Conservation (phyloP, 1,284 basidiomycete species). For the Spongispora temasekensis region DNA sequence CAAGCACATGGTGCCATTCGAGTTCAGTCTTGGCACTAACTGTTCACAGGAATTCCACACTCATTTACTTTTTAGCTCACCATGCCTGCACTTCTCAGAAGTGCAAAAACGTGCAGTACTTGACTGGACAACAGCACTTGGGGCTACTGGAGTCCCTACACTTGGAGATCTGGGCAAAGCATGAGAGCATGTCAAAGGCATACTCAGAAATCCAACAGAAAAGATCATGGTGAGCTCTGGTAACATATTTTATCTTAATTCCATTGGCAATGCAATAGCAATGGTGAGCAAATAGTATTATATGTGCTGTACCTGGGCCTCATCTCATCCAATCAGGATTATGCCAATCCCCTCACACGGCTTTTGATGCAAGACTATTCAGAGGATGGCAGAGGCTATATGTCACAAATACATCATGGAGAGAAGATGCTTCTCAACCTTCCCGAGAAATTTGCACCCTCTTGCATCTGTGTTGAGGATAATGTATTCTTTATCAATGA, state of each 20-base stretch:
- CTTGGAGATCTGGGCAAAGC: slow-evolving; percentile 9
- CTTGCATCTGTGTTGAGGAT: background rate
- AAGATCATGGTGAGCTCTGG: background rate
- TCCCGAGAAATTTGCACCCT: background rate
- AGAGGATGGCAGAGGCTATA: too few species aligned
- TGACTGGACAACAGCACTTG: slow-evolving; percentile 29
- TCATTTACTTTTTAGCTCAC: slow-evolving; percentile 31
- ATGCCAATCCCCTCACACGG: too few species aligned
- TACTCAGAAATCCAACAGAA: slow-evolving; percentile 3
- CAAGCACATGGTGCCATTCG: background rate
- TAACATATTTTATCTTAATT: too few species aligned
- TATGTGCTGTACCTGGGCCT: too few species aligned
- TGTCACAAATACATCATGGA: background rate
- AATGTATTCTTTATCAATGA: background rate
- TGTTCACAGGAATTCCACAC: slow-evolving; percentile 22
- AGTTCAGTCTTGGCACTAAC: background rate
- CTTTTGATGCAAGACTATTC: too few species aligned
- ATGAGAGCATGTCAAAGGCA: background rate
- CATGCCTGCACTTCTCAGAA: slow-evolving; percentile 27
- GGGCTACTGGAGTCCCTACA: slow-evolving; percentile 24
- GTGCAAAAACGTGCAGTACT: slow-evolving; percentile 32
- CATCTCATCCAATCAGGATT: too few species aligned
- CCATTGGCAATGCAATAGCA: too few species aligned
- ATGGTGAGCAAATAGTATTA: too few species aligned
- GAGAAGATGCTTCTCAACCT: background rate